Base-by-base conservation (phyloP, 352 stramenopile species). In the Phytophthora foliorum region DNA sequence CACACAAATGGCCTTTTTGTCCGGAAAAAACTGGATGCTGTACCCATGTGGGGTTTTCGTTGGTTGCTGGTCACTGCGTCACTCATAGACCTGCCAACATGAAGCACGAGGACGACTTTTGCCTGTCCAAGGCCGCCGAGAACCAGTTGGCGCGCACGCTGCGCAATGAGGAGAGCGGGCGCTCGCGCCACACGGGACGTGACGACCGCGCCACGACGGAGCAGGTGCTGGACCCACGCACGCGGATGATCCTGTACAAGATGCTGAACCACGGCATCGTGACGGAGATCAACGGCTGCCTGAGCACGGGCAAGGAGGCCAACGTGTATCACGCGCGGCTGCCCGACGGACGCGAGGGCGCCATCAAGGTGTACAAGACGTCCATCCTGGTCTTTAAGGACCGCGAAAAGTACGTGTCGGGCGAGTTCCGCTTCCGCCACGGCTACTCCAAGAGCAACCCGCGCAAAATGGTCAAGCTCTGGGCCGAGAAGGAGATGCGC, bases 381-480 rank as follows among this genome's bases (percentile, higher is more conserved):
- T 91, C 86, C 44, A 95, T 99, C 64, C 80, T 99, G 19, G 97
- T 99, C n/a, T 99, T 99, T 74, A 99, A 99, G 70, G 98, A 99
- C 87, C 84, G 98, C n/a, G 97, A 99, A 65, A 98, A 99, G 81
- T 99, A 99, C 81, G 97, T 99, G 7, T 92, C 88, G 7, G 98
- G 98, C 64, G 97, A 99, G 83, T 98, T 99, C 80, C 93, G 97
- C 72, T 99, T 98, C 84, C 84, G 96, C 25, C 92, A 98, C 54
- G 97, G 97, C 46, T 99, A 99, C 79, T 99, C 93, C 58, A 92
- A 94, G 77, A 89, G 81, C 57, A 99, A 99, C 81, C 98, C 98
- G 11, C 92, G 98, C 42, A 99, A 99, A 81, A 99, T 99, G 98
- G 98, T 99, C 64, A 99, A 99, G 76, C 85, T 99, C 21, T 99